These are phyloP conservation scores for Peronospora belbahrii DNA, from an alignment of 352 stramenopile genomes.

Conservation along the genomic window DNA sequence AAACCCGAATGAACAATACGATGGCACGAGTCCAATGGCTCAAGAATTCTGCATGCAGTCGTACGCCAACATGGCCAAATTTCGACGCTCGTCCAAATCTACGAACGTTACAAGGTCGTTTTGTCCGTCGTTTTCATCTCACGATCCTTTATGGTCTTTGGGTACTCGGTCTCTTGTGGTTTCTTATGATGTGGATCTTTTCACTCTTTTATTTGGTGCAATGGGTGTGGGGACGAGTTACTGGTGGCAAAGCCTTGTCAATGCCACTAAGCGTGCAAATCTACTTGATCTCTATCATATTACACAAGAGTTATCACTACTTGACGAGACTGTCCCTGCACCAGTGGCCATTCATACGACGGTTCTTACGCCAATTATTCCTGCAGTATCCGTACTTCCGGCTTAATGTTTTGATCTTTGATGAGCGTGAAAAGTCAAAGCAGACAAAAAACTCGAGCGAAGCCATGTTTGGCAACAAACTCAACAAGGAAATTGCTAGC, in stretches of 20 bases:
- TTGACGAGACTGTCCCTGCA: constrained; percentile 17
- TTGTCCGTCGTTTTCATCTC: constrained; percentile 28
- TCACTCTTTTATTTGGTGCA: constrained; percentile 10
- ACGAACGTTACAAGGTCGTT: constrained; percentile 18
- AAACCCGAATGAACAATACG: too few relatives aligned
- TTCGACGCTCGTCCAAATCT: constrained; percentile 21
- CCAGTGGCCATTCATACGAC: constrained; percentile 34
- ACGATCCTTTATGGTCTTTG: constrained; percentile 23
- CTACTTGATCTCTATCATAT: constrained; percentile 28
- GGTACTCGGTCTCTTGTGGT: constrained; percentile 29
- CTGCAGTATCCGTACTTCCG: constrained; percentile 56
- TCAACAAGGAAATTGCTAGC: neutral
- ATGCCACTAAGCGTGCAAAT: constrained; percentile 15
- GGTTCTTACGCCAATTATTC: constrained; percentile 28
- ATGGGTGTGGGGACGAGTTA: constrained; percentile 11
- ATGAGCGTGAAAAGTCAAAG: constrained; percentile 25
- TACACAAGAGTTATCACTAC: constrained; percentile 44
- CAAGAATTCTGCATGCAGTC: constrained; percentile 12
- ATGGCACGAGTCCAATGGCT: constrained; percentile 4
- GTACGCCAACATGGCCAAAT: constrained; percentile 11
- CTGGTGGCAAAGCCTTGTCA: constrained; percentile 1
- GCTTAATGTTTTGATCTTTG: constrained; percentile 36
- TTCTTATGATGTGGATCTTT: constrained; percentile 10
- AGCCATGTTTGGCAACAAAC: constrained; percentile 2
- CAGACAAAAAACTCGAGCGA: neutral